Percentiles rank a stretch among this genome's conserved stretches.
Evolutionary conservation across 352 stramenopile genomes (phyloP).

Genomic region (Phytophthora agathidicida): DNA sequence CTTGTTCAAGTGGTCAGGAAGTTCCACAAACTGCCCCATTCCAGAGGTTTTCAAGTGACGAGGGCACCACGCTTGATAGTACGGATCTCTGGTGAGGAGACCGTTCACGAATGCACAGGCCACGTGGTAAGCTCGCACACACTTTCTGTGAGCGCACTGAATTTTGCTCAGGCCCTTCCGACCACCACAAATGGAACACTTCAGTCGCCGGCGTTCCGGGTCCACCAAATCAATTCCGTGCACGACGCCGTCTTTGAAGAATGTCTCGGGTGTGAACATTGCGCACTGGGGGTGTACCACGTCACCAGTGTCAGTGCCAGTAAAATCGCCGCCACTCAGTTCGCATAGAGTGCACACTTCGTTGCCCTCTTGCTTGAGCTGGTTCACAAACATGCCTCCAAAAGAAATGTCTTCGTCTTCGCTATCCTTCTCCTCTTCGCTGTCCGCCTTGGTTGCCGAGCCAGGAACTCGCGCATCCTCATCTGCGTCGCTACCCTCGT

Average conservation of each 20-base stretch:
- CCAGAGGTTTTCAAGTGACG: constrained; percentile 79
- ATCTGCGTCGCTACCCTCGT: constrained; percentile 33
- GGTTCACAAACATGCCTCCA: constrained; percentile 80
- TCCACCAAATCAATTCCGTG: constrained; percentile 68
- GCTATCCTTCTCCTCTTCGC: constrained; percentile 38
- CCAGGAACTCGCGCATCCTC: constrained; percentile 2
- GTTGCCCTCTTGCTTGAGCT: constrained; percentile 71
- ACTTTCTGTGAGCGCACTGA: constrained; percentile 75
- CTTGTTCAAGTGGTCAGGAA: constrained; percentile 67
- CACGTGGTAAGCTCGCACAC: constrained; percentile 69
- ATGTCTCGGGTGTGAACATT: constrained; percentile 88
- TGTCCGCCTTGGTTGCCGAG: constrained; percentile 11
- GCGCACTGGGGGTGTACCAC: constrained; percentile 82
- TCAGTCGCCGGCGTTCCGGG: constrained; percentile 49
- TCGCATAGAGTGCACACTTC: constrained; percentile 78
- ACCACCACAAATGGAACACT: constrained; percentile 66
- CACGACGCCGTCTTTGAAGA: constrained; percentile 71
- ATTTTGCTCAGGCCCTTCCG: constrained; percentile 82
- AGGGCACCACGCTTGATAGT: constrained; percentile 79
- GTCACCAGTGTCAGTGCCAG: constrained; percentile 57
- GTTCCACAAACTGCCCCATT: constrained; percentile 66
- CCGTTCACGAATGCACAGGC: constrained; percentile 79
- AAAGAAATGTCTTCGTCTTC: constrained; percentile 64
- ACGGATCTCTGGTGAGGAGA: constrained; percentile 59
- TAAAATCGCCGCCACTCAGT: constrained; percentile 79